phyloP scores from a whole-genome alignment of 1,284 basidiomycete species.

The Xerocomus minutiporus region DNA sequence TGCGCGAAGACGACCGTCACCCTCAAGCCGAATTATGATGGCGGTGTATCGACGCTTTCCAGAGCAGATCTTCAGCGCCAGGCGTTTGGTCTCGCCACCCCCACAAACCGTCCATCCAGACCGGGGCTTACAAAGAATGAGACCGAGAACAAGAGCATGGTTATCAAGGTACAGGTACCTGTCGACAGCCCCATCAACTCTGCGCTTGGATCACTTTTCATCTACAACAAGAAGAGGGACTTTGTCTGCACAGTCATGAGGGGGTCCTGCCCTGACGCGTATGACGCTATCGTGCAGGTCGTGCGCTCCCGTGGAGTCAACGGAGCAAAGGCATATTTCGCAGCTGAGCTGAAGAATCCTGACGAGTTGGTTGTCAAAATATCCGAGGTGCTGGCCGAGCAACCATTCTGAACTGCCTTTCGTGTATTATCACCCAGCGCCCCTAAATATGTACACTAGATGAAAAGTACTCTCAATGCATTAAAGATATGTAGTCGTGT shows the following conservation, averaged over 20 bases:
- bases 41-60: slow-evolving; percentile 27
- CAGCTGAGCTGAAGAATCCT: slow-evolving; percentile 44
- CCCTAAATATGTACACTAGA: neutral
- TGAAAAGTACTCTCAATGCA: neutral
- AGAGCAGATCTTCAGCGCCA: slow-evolving; percentile 33
- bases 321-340: slow-evolving; percentile 53
- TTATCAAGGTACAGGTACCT: slow-evolving; percentile 54
- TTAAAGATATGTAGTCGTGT: neutral
- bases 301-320: slow-evolving; percentile 41
- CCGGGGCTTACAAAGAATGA: slow-evolving; percentile 14
- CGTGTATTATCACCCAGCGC: neutral
- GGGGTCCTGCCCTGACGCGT: slow-evolving; percentile 35
- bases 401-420: slow-evolving; percentile 35
- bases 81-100: slow-evolving; percentile 31
- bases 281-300: slow-evolving; percentile 36
- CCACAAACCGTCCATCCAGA: slow-evolving; percentile 6
- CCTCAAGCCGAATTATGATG: slow-evolving; percentile 42
- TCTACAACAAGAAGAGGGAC: slow-evolving; percentile 52
- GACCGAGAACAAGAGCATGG: slow-evolving; percentile 37
- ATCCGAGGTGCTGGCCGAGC: slow-evolving; percentile 47
- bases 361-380: slow-evolving; percentile 48
- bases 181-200: slow-evolving; percentile 6
- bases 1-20: slow-evolving; percentile 38
- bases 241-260: slow-evolving; percentile 42
- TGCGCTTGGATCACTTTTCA: slow-evolving; percentile 31